Evolutionary conservation across 1,139 yeast species (phyloP), one percentile per base, ranked within the genome.

Genomic region (Magnusiomyces fungicola): DNA sequence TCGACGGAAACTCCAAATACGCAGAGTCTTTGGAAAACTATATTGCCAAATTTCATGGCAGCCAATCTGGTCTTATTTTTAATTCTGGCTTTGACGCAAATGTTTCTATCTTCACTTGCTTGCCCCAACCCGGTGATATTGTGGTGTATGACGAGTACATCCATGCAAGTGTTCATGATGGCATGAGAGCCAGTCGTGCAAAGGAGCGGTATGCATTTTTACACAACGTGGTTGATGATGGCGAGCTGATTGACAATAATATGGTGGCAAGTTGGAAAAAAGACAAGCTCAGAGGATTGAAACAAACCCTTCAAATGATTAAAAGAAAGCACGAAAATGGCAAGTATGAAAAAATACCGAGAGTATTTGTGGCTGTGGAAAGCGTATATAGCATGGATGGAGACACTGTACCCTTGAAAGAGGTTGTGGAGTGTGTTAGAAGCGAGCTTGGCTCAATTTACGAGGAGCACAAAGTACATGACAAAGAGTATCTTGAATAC

Each of bases 361-460:
- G 41, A 3, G 52, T 61, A 6, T 61, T 61, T 44, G 42, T 61
- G 1, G 65, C 62, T 4, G 53, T 61, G 7, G 65, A 61, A 43
- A 54, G 60, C 4, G 60, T 61, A 4, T 61, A 61, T 49, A 60
- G 64, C 46, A 61, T 61, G 65, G 65, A 61, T 48, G 65, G 65
- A 22, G 65, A 61, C 44, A 43, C 52, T 2, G 58, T 59, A 3
- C 63, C 63, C 2, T 50, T 61, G 25, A 30, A 29, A 16, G 59
- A 55, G 29, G 48, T 60, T 18, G 47, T 53, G 14, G 39, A 43
- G 9, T 23, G 46, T n/a, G 22, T 55, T n/a, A 47, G 54, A 9
- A 29, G 41, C 4, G 42, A 48, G 10, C 45, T 54, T 21, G 55
- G 55, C 2, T 16, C 33, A 3, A 56, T n/a, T n/a, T n/a, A n/a